Base-by-base conservation (phyloP, 495 filamentous ascomycete genomes). In the Polyplosphaeria fusca region DNA sequence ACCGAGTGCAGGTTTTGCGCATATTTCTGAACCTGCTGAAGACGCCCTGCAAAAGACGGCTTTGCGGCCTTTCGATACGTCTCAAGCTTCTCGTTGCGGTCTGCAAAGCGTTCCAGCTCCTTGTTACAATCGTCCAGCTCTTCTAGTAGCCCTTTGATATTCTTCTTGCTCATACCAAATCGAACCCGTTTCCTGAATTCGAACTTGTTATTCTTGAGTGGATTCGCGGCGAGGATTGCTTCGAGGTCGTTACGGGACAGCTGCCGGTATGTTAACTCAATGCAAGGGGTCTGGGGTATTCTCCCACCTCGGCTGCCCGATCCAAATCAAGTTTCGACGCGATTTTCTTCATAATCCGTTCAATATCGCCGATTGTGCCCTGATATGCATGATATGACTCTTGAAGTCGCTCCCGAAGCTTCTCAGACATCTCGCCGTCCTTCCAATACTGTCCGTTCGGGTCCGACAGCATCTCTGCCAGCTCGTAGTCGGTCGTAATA, bases 71-170 rank as follows among this genome's bases (percentile, higher is more conserved):
- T 65, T 20, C 62, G 43, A 19, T 35, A 38, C 1, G 53, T 58
- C 37, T 66, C 63, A 20, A 66, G 38, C 58, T 59, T 66, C 40
- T 66, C 63, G 26, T 54, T 59, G n/a, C 49, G 40, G 32, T 62
- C 63, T 1, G 63, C 55, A 18, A 62, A 66, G 22, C 63, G 59
- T 35, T 66, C 63, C 26, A 66, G 30, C 27, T 66, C 58, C 46
- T 66, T 66, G 44, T 61, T 62, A 48, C 59, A 66, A 22, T 62
- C 58, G 43, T 58, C 58, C 19, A 66, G 45, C 39, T 66, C 53
- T 26, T 59, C 58, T 14, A 66, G 39, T 5, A 66, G 43, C 4
- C 11, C 51, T 35, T 65, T 65, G 57, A 65, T 65, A 14, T 39
- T 53, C 37, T 58, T 60, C 47, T 65, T 65, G 32, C 23, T 52